These are phyloP conservation scores for Juglanconis juglandina DNA, from an alignment of 2,329 filamentous ascomycete genomes.

Conservation along the genomic window DNA sequence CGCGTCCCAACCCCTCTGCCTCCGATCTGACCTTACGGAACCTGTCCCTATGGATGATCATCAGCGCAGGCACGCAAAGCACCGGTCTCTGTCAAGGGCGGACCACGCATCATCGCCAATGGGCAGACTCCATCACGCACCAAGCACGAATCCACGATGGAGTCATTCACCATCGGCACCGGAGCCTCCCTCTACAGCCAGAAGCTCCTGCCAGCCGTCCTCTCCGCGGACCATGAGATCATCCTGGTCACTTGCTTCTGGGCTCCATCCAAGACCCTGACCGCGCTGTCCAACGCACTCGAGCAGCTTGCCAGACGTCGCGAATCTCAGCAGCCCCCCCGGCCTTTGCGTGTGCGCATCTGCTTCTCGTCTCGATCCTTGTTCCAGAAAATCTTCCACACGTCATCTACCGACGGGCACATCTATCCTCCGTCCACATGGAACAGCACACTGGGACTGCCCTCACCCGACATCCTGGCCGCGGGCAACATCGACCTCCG, in stretches of 20 bases:
- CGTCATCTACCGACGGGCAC: slow-evolving; percentile 59
- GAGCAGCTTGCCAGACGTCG: slow-evolving; percentile 48
- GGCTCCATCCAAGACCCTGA: slow-evolving; percentile 62
- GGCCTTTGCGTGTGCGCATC: slow-evolving; percentile 59
- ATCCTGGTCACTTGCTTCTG: slow-evolving; percentile 82
- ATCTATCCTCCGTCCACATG: slow-evolving; percentile 59
- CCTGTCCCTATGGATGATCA: too few relatives aligned
- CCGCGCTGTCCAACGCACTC: slow-evolving; percentile 56
- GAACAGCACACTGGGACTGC: slow-evolving; percentile 61
- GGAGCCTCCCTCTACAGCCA: slow-evolving; percentile 54
- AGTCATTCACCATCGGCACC: slow-evolving; percentile 53
- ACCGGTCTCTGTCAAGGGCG: too few relatives aligned
- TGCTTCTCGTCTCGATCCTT: slow-evolving; percentile 73
- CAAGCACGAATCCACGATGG: slow-evolving; percentile 1
- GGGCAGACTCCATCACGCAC: too few relatives aligned
- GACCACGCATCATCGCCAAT: too few relatives aligned
- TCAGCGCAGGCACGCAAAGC: too few relatives aligned
- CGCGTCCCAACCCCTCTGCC: too few relatives aligned
- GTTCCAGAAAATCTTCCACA: slow-evolving; percentile 72
- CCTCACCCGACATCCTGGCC: slow-evolving; percentile 46
- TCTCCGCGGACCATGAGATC: slow-evolving; percentile 59
- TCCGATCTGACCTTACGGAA: too few relatives aligned
- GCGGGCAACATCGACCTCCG: slow-evolving; percentile 62
- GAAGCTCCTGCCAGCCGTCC: slow-evolving; percentile 58
- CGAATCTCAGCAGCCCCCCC: slow-evolving; percentile 2